Percentiles rank a stretch among this genome's conserved stretches.
These are phyloP conservation scores for Acacia confusa DNA, from an alignment of 306 rosid species.

Conservation along the genomic window DNA sequence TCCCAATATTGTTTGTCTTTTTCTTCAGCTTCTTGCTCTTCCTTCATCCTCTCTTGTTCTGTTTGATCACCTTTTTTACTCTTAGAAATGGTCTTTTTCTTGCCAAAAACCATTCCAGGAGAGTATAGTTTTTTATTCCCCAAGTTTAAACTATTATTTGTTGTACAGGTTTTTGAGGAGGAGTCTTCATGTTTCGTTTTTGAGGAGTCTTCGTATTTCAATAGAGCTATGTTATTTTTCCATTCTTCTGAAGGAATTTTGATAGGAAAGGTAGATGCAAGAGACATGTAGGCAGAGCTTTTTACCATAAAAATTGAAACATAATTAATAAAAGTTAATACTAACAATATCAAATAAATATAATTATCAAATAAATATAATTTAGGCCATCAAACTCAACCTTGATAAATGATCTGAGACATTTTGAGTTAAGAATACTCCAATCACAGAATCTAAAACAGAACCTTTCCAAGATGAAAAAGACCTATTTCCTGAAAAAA, in stretches of 20 bases:
- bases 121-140: not conserved
- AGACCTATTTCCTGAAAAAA: conserved; percentile 48
- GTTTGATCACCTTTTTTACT: conserved; percentile 11
- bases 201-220: not conserved
- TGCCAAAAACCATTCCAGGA: not conserved
- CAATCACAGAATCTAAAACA: conserved; percentile 53
- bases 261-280: conserved; percentile 53
- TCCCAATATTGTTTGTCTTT: conserved; percentile 50
- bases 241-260: conserved; percentile 13
- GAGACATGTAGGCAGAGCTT: conserved; percentile 76
- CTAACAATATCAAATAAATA: not conserved
- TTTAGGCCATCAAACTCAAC: conserved; percentile 17
- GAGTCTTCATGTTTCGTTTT: not conserved
- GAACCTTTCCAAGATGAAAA: conserved; percentile 60
- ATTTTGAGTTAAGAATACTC: conserved; percentile 62
- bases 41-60: conserved; percentile 17
- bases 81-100: not conserved
- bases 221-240: not conserved
- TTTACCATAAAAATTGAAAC: not conserved
- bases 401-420: conserved; percentile 61
- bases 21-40: conserved; percentile 9
- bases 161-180: not conserved
- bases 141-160: not conserved
- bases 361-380: not conserved
- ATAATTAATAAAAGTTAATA: not conserved